Base-by-base conservation (phyloP, 192 early-diverging fungal genomes). In the Entomortierella lignicola region DNA sequence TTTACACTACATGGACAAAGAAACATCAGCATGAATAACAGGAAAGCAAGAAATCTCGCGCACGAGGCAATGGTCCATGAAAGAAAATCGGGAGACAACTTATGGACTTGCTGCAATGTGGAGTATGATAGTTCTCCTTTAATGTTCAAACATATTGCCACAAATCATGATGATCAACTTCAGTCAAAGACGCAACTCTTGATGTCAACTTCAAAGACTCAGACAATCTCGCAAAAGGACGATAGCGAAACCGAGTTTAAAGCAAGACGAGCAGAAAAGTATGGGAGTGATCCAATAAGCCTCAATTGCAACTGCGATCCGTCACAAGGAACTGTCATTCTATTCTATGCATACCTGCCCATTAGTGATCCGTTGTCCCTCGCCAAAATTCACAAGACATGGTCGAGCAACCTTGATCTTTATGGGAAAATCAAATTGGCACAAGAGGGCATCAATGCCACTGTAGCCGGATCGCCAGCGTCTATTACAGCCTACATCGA, bases 401-500 rank as follows among this genome's bases (percentile, higher is more conserved):
- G 69, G 54, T 82, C 80, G n/a, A 43, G n/a, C 15, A 42, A 81
- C 25, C 48, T 63, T 2, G 67, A 34, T 8, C 66, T 88, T 29
- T 81, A 66, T 30, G 87, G 87, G 20, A 88, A 88, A 50, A 77
- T 88, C 48, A 83, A 83, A 27, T 53, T 93, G 13, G 83, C 87
- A 0, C 59, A 10, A 1, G 91, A 93, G 64, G 91, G 91, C 12
- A 77, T 91, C 65, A 93, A 93, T 74, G 83, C 87, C 25, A 93
- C 91, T 0, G 61, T 91, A 17, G 86, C 89, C 15, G 91, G 91
- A n/a, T 37, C 52, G 0, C 59, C 66, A 13, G 42, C 41, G 6
- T 74, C 71, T 4, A 81, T 90, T 4, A 51, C 69, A 8, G 21
- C 57, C 7, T 92, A 86, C 44, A 83, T 92, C 17, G 72, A 86